A percentile compares a stretch with the other conserved stretches of the same genome.
Conservation (phyloP, 345 rosid genomes). For the Citrus inodora region DNA sequence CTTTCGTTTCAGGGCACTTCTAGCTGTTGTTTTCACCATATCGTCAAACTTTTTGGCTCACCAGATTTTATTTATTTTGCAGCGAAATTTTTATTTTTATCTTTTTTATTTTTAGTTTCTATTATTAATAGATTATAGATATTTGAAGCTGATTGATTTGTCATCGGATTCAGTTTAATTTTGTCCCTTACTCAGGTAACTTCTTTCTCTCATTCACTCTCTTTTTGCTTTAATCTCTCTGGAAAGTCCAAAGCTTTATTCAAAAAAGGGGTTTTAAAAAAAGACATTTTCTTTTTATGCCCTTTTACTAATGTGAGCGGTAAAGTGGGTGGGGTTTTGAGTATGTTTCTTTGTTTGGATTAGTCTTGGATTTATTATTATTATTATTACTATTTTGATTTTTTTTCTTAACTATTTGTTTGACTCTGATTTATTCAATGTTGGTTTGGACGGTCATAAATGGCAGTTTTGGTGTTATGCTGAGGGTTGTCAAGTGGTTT, state of each 20-base stretch:
- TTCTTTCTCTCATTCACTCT: not conserved
- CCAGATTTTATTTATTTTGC: not conserved
- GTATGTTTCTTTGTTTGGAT: constrained; percentile 6
- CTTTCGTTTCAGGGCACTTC: not conserved
- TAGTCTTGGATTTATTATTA: constrained; percentile 8
- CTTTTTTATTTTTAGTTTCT: not conserved
- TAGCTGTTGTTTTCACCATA: constrained; percentile 18
- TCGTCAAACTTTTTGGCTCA: not conserved
- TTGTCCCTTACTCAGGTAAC: constrained; percentile 17
- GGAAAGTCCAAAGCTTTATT: constrained; percentile 9
- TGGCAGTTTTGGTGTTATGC: not conserved
- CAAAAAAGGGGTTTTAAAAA: constrained; percentile 14
- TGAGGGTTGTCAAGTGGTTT: not conserved
- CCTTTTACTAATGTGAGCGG: not conserved
- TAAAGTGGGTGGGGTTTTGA: not conserved
- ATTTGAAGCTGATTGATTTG: constrained; percentile 6
- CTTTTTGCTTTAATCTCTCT: not conserved
- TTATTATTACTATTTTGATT: not conserved
- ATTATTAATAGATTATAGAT: not conserved
- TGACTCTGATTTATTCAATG: constrained; percentile 17
- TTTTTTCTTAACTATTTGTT: constrained; percentile 4
- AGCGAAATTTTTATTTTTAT: not conserved
- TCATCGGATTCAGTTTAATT: constrained; percentile 19
- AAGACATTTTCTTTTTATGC: constrained; percentile 6
- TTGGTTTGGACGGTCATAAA: not conserved